phyloP scores from a whole-genome alignment of 2,329 filamentous ascomycete genomes.

The Neonectria faginata region DNA sequence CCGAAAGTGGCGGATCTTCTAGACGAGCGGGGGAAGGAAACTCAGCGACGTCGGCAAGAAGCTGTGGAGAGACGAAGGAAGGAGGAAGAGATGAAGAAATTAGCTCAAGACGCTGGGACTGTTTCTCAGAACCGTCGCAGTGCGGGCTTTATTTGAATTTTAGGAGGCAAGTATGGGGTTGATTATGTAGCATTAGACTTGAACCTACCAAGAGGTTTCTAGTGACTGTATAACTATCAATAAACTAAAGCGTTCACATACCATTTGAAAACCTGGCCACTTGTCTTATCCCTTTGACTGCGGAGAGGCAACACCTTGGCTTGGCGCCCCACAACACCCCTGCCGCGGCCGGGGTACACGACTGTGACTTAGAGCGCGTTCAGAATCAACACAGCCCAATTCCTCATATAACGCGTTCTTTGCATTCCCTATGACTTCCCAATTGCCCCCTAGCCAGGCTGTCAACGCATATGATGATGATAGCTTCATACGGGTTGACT shows the following conservation, averaged over 20 bases:
- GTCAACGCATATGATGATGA: no score
- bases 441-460: no score
- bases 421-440: no score
- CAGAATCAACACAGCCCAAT: no score
- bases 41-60: slow-evolving; percentile 11
- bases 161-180: background rate
- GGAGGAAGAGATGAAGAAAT: slow-evolving; percentile 8
- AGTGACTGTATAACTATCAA: background rate
- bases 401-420: no score
- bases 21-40: background rate
- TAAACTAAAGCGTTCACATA: background rate
- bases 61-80: slow-evolving; percentile 10
- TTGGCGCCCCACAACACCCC: no score
- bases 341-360: no score
- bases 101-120: slow-evolving; percentile 9
- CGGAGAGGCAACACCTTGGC: no score
- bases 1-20: background rate
- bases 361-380: no score
- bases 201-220: background rate
- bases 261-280: background rate
- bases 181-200: background rate
- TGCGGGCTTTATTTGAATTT: slow-evolving; percentile 5
- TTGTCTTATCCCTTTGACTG: background rate
- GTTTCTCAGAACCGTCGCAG: slow-evolving; percentile 12
- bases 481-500: no score